phyloP scores from a whole-genome alignment of 2,329 filamentous ascomycete species.

The Diaporthe australafricana region DNA sequence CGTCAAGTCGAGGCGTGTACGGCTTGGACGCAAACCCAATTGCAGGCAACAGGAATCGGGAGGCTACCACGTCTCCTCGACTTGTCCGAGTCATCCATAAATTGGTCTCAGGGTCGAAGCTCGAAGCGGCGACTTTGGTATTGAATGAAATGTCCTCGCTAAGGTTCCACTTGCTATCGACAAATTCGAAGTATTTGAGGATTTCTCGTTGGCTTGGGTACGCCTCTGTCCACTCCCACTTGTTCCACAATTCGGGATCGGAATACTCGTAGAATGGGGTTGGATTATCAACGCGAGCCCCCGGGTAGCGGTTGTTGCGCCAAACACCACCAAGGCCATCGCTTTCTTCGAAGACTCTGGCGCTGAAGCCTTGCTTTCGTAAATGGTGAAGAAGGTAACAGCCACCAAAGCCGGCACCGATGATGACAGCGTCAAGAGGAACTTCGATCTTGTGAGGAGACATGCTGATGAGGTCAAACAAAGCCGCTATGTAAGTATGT shows the following conservation, averaged over 20 bases:
- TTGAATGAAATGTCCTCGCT: slow-evolving; percentile 58
- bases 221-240: slow-evolving; percentile 54
- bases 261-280: slow-evolving; percentile 45
- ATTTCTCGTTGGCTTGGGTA: slow-evolving; percentile 55
- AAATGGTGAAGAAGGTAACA: too few species aligned
- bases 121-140: slow-evolving; percentile 53
- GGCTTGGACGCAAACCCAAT: slow-evolving; percentile 58
- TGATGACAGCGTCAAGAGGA: too few species aligned
- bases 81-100: slow-evolving; percentile 58
- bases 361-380: too few species aligned
- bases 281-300: slow-evolving; percentile 48
- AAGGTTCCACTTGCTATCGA: slow-evolving; percentile 56
- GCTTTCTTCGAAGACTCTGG: too few species aligned
- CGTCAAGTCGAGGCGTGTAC: slow-evolving; percentile 50
- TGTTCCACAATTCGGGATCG: slow-evolving; percentile 28
- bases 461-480: too few species aligned
- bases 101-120: slow-evolving; percentile 49
- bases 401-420: too few species aligned
- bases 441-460: too few species aligned
- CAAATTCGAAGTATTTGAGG: slow-evolving; percentile 57
- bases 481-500: too few species aligned
- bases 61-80: slow-evolving; percentile 50
- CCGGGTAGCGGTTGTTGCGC: slow-evolving; percentile 53
- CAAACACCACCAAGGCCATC: slow-evolving; percentile 4
- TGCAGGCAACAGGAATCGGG: slow-evolving; percentile 57